Evolutionary conservation across 495 filamentous ascomycete species (phyloP).

Genomic region (Terfezia claveryi): DNA sequence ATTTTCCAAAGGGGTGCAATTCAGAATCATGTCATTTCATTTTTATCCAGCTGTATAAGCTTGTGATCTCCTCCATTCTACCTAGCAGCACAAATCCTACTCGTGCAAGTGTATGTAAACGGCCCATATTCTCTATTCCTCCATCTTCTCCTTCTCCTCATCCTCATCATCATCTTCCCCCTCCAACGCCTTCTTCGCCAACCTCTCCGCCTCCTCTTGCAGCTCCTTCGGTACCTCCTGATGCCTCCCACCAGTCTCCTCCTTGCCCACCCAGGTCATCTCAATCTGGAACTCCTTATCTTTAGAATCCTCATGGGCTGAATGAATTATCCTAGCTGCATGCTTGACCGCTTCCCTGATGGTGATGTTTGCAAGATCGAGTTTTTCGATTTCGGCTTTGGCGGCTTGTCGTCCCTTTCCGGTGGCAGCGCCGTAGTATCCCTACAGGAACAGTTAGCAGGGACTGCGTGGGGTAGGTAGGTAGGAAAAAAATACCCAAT

Average conservation of each 20-base stretch:
- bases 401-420: slow-evolving; percentile 90
- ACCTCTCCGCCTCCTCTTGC: slow-evolving; percentile 70
- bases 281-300: slow-evolving; percentile 99
- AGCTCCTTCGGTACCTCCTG: slow-evolving; percentile 77
- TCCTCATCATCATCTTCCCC: slow-evolving; percentile 56
- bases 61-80: no score
- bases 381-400: slow-evolving; percentile 93
- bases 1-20: no score
- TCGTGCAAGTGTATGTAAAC: no score
- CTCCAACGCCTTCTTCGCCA: slow-evolving; percentile 56
- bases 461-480: background rate
- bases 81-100: no score
- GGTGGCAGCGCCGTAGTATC: slow-evolving; percentile 92
- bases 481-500: slow-evolving; percentile 46
- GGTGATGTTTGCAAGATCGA: slow-evolving; percentile 65
- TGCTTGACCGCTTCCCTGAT: slow-evolving; percentile 81
- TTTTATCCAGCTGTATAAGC: no score
- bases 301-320: slow-evolving; percentile 70
- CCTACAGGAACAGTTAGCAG: slow-evolving; percentile 24
- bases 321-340: slow-evolving; percentile 86
- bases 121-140: background rate
- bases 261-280: slow-evolving; percentile 87
- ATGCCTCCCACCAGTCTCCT: slow-evolving; percentile 32
- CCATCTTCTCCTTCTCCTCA: slow-evolving; percentile 27
- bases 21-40: no score